A percentile compares a stretch with the other conserved stretches of the same genome.
phyloP scores from a whole-genome alignment of 2,329 filamentous ascomycete genomes.

The Coniochaeta sp. region DNA sequence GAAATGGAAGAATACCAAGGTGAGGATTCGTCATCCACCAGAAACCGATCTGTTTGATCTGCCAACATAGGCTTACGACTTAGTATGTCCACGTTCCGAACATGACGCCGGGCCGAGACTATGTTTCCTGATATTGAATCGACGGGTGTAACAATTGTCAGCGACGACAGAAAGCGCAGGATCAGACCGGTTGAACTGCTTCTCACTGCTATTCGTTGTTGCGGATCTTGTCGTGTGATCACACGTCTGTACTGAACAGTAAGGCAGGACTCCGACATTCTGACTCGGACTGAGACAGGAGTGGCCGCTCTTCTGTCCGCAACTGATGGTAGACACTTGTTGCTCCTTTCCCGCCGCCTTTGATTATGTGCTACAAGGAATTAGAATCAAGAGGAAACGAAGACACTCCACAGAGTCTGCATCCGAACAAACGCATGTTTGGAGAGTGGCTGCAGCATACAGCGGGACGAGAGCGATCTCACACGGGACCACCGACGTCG shows the following conservation, averaged over 20 bases:
- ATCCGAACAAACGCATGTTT: neutral
- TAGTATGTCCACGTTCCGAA: neutral
- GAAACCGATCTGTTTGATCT: conserved; percentile 1
- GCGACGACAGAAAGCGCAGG: neutral
- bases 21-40: neutral
- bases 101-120: neutral
- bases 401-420: neutral
- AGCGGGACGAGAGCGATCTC: conserved; percentile 14
- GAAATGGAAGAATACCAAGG: neutral
- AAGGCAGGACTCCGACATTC: neutral
- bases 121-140: neutral
- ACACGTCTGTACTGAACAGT: neutral
- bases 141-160: neutral
- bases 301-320: neutral
- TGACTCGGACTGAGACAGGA: neutral
- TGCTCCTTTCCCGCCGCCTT: neutral
- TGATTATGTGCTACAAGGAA: neutral
- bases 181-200: neutral
- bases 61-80: neutral
- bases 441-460: neutral
- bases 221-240: neutral
- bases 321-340: neutral
- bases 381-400: neutral
- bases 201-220: neutral
- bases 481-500: conserved; percentile 12